Evolutionary conservation across 2,329 filamentous ascomycete genomes (phyloP).

Genomic region (Juglanconis juglandina): DNA sequence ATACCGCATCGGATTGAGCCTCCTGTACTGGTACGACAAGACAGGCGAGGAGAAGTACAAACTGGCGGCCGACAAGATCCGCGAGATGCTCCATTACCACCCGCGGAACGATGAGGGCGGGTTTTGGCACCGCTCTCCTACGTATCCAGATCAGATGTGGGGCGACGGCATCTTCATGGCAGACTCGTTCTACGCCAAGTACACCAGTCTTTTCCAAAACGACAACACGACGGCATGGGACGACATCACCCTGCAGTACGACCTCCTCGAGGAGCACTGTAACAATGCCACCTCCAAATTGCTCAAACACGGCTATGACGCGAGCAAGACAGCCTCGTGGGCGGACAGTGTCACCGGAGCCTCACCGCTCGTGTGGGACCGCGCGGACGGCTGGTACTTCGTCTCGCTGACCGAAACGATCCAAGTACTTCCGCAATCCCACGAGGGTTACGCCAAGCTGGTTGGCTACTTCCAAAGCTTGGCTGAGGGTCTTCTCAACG

Average conservation of each 20-base stretch:
- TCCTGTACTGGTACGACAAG: constrained; percentile 35
- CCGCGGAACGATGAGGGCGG: constrained; percentile 37
- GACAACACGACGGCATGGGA: constrained; percentile 26
- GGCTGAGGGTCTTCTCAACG: constrained; percentile 6
- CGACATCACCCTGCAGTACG: constrained; percentile 13
- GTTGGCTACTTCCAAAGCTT: constrained; percentile 6
- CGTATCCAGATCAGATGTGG: constrained; percentile 43
- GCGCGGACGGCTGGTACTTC: constrained; percentile 52
- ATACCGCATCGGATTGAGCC: constrained; percentile 37
- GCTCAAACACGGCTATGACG: constrained; percentile 54
- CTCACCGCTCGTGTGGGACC: constrained; percentile 50
- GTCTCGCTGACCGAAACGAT: constrained; percentile 21
- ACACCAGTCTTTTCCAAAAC: constrained; percentile 23
- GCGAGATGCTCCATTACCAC: constrained; percentile 36
- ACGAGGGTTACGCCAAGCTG: constrained; percentile 4
- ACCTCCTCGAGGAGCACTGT: constrained; percentile 30
- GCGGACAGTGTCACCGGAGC: constrained; percentile 47
- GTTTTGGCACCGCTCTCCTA: constrained; percentile 40
- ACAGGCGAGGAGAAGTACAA: constrained; percentile 36
- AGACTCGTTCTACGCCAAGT: constrained; percentile 29
- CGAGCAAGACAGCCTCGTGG: constrained; percentile 46
- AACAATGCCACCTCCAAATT: constrained; percentile 37
- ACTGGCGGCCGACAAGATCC: constrained; percentile 34
- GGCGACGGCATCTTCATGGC: constrained; percentile 41
- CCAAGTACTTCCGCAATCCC: constrained; percentile 7